These are phyloP conservation scores for Lactifluus volemus DNA, from an alignment of 768 basidiomycete genomes.

Conservation along the genomic window DNA sequence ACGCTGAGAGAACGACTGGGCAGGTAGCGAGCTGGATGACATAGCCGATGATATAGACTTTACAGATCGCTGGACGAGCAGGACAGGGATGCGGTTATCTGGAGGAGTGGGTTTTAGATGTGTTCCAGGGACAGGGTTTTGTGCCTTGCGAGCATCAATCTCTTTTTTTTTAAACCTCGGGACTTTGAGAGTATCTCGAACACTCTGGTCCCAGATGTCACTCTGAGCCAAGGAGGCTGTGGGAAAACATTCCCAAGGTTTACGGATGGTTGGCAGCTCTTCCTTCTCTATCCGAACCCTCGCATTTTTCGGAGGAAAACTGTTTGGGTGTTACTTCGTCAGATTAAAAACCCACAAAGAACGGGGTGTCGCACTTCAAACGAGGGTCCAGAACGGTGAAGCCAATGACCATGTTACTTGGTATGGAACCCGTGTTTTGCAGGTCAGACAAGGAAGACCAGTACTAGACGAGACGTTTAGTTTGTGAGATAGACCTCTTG, in stretches of 20 bases:
- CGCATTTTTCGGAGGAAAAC: slow-evolving; percentile 79
- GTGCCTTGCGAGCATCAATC: slow-evolving; percentile 70
- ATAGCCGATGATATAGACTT: slow-evolving; percentile 28
- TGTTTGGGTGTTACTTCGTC: slow-evolving; percentile 24
- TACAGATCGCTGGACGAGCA: slow-evolving; percentile 75
- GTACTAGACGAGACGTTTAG: slow-evolving; percentile 36
- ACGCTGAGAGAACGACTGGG: slow-evolving; percentile 4
- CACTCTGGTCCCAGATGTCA: slow-evolving; percentile 62
- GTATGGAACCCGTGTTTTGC: slow-evolving; percentile 56
- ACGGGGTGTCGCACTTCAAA: slow-evolving; percentile 47
- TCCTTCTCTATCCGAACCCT: slow-evolving; percentile 31
- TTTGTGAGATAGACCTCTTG: not conserved
- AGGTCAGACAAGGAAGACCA: slow-evolving; percentile 56
- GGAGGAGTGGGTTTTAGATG: slow-evolving; percentile 53
- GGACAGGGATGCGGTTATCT: slow-evolving; percentile 77
- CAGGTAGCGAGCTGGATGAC: slow-evolving; percentile 16
- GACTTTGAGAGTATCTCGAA: slow-evolving; percentile 42
- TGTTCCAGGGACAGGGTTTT: slow-evolving; percentile 77
- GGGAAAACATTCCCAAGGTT: slow-evolving; percentile 40
- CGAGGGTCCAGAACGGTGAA: slow-evolving; percentile 81
- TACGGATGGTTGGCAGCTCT: slow-evolving; percentile 22
- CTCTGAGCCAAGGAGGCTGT: slow-evolving; percentile 50
- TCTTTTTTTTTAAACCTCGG: slow-evolving; percentile 77
- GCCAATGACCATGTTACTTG: slow-evolving; percentile 70
- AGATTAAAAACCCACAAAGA: not conserved